Conservation (phyloP, 192 early-diverging fungal species). For the Podila verticillata region DNA sequence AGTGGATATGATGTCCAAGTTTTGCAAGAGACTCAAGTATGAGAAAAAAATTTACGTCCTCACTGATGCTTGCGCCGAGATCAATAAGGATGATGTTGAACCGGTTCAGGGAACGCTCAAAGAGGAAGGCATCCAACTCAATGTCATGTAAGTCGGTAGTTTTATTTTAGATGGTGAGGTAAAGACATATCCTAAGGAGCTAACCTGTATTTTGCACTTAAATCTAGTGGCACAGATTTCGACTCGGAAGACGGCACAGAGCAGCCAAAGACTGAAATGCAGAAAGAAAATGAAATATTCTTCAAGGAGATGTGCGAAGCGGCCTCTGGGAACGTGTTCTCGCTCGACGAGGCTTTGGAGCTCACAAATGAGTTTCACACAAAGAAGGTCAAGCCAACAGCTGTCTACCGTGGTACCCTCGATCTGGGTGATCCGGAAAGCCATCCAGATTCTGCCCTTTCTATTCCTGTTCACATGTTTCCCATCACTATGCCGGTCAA, state of each 20-base stretch:
- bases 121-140: conserved; percentile 44
- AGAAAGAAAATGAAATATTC: conserved; percentile 63
- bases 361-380: conserved; percentile 56
- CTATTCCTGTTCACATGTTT: conserved; percentile 67
- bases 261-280: conserved; percentile 9
- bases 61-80: conserved; percentile 64
- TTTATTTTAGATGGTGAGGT: background rate
- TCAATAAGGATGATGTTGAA: conserved; percentile 58
- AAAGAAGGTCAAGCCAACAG: conserved; percentile 64
- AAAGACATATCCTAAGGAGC: too few species aligned
- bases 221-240: conserved; percentile 55
- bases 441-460: conserved; percentile 51
- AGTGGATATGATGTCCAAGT: conserved; percentile 59
- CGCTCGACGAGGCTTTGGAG: conserved; percentile 61
- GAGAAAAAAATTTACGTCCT: conserved; percentile 73
- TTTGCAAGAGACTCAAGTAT: conserved; percentile 71
- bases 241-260: conserved; percentile 28
- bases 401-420: conserved; percentile 62
- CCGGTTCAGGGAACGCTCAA: conserved; percentile 36
- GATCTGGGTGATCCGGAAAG: conserved; percentile 61
- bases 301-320: conserved; percentile 53
- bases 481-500: conserved; percentile 63
- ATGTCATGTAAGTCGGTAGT: conserved; percentile 61
- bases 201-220: background rate
- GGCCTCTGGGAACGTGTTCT: conserved; percentile 42